These are phyloP conservation scores for Sophora flavescens DNA, from an alignment of 306 rosid genomes.

Conservation along the genomic window DNA sequence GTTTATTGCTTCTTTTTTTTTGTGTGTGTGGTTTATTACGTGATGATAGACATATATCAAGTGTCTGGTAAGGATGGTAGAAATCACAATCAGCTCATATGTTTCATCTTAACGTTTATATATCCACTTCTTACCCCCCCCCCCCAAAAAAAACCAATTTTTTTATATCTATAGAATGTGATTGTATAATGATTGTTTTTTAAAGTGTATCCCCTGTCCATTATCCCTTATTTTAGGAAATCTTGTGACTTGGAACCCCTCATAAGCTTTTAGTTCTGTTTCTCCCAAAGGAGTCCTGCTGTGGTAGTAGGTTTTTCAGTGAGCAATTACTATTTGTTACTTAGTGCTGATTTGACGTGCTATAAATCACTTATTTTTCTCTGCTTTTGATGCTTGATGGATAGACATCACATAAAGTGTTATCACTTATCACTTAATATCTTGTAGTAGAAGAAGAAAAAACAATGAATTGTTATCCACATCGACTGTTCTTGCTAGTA, in stretches of 20 bases:
- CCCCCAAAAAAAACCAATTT: neutral
- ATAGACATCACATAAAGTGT: neutral
- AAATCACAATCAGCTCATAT: neutral
- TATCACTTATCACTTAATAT: neutral
- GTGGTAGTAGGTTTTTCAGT: slow-evolving; percentile 9
- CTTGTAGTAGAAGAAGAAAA: slow-evolving; percentile 5
- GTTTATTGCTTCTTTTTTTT: neutral
- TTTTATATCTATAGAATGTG: neutral
- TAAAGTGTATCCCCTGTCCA: neutral
- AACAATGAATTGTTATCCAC: neutral
- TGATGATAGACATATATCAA: neutral
- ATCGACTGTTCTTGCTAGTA: neutral
- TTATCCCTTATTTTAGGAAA: neutral
- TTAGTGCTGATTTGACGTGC: slow-evolving; percentile 22
- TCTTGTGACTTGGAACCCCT: neutral
- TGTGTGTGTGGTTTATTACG: slow-evolving; percentile 17
- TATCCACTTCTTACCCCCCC: neutral
- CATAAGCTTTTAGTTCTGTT: neutral
- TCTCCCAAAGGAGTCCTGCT: neutral
- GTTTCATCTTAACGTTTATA: slow-evolving; percentile 20
- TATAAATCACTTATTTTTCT: neutral
- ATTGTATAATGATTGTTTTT: slow-evolving; percentile 3
- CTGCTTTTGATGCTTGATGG: slow-evolving; percentile 30
- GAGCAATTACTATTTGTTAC: neutral
- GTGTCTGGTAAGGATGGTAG: slow-evolving; percentile 31